Base-by-base conservation (phyloP, 139 green algal species). In the Chlorella sp. region DNA sequence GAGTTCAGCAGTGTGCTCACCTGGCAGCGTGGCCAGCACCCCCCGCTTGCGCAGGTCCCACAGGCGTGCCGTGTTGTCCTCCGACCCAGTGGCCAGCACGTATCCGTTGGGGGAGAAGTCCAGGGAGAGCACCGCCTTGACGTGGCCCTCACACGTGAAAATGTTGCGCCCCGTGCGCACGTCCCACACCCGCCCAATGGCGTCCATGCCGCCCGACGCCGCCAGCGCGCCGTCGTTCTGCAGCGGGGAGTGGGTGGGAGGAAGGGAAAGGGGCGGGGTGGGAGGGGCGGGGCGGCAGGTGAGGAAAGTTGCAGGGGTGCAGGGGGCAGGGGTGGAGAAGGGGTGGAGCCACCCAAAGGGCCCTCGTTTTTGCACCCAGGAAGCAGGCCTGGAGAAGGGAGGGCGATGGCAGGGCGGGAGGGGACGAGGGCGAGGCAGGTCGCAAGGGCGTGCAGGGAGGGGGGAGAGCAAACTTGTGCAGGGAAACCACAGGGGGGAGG, bases 71-170 rank as follows among this genome's bases (percentile, higher is more conserved):
- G 94, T 97, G 93, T 99, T 92, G 90, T 99, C 97, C 82, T 98
- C 96, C 26, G 92, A 94, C 32, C 96, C 97, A 3, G 95, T 97
- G 28, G 92, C 94, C 24, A 97, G 57, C 75, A 95, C 92, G 92
- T 97, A 97, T 18, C 98, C 98, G 86, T 98, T 97, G 36, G 96
- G 96, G 0, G 94, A 94, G 86, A 98, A 99, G 91, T 99, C 97
- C 0, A 98, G 86, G 1, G 90, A 89, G 57, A 99, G 94, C 12
- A 99, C 88, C 83, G 93, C 90, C 91, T 99, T 97, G 30, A 98
- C 95, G 89, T 99, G 98, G 5, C 98, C 79, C 85, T 97, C 88
- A 78, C 99, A 92, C 39, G 91, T 90, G 42, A 96, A 81, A 57
- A 99, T 95, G 91, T 94, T 97, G 84, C 95, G 91, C 24, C 98